Base-by-base conservation (phyloP, 371 early-diverging fungal species). In the Mortierella sp. region DNA sequence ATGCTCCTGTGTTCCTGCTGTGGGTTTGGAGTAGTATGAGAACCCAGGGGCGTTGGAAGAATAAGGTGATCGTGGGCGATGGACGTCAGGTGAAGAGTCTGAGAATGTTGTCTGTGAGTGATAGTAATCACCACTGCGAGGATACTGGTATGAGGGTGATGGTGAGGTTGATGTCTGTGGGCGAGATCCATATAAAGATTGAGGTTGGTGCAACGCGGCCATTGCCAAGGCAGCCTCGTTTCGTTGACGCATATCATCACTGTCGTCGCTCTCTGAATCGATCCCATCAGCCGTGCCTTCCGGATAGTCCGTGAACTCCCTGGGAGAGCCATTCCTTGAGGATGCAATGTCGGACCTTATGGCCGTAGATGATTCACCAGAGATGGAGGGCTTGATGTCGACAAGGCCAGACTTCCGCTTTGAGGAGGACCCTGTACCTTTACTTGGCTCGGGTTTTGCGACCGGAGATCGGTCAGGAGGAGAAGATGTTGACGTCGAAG, bases 211-310 rank as follows among this genome's bases (percentile, higher is more conserved):
- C 3, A 55, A 47, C 60, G 55, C 59, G 25, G 62, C 72, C 77
- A 76, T 76, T 0, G 77, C 63, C 57, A 68, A 44, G 2, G 77
- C 77, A 10, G 65, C 77, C 46, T 76, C 77, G 12, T 56, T 60
- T 27, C 39, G 60, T 25, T 29, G 51, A 2, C 69, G 63, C 61
- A 64, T 63, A 28, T 76, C 77, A n/a, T 68, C 65, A 22, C 57
- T 60, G 49, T 67, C 67, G 24, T 66, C 58, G 3, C 29, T 27
- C 8, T 50, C 40, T 29, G 48, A 50, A 7, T 9, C 51, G 21
- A 5, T 28, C 14, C 58, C 53, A 34, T 10, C 34, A 12, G 14
- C 16, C n/a, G 22, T 22, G n/a, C 48, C n/a, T 27, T 25, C 50
- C n/a, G 24, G 0, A 16, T 24, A 21, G 16, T 17, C 27, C 17